phyloP scores from a whole-genome alignment of 306 rosid genomes.

The Malus sieversii region DNA sequence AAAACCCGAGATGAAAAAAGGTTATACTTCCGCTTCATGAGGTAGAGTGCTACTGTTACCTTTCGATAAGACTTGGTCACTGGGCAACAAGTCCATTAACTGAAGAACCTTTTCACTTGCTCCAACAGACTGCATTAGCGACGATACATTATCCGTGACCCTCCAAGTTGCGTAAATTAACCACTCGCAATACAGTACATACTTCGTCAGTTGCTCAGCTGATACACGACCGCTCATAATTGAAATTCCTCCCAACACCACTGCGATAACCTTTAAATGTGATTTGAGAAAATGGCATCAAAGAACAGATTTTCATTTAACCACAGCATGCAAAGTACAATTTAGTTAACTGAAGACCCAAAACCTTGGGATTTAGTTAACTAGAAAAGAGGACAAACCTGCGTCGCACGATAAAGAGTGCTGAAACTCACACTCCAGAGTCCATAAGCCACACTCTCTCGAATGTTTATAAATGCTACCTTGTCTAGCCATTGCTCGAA shows the following conservation, averaged over 20 bases:
- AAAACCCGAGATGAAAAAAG: neutral
- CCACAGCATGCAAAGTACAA: neutral
- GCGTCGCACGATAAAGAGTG: constrained; percentile 82
- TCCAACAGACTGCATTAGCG: constrained; percentile 94
- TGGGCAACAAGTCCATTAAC: constrained; percentile 82
- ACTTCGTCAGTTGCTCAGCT: constrained; percentile 90
- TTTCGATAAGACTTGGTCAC: constrained; percentile 60
- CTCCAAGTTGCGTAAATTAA: constrained; percentile 93
- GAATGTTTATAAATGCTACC: constrained; percentile 76
- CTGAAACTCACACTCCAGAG: constrained; percentile 81
- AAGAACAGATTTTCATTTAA: neutral
- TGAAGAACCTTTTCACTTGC: constrained; percentile 96
- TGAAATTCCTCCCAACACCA: constrained; percentile 79
- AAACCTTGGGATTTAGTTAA: neutral
- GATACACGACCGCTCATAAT: constrained; percentile 80
- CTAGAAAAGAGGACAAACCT: constrained; percentile 36
- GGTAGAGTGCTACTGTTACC: constrained; percentile 27
- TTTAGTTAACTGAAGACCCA: neutral
- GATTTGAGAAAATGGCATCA: constrained; percentile 19
- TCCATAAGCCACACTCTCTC: constrained; percentile 86
- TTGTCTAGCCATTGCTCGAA: constrained; percentile 71
- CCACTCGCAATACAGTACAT: constrained; percentile 89
- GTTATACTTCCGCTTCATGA: constrained; percentile 9
- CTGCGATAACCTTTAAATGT: constrained; percentile 58
- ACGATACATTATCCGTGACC: constrained; percentile 90